phyloP scores from a whole-genome alignment of 176 grass and related monocot genomes.

The Alopecurus myosuroides region DNA sequence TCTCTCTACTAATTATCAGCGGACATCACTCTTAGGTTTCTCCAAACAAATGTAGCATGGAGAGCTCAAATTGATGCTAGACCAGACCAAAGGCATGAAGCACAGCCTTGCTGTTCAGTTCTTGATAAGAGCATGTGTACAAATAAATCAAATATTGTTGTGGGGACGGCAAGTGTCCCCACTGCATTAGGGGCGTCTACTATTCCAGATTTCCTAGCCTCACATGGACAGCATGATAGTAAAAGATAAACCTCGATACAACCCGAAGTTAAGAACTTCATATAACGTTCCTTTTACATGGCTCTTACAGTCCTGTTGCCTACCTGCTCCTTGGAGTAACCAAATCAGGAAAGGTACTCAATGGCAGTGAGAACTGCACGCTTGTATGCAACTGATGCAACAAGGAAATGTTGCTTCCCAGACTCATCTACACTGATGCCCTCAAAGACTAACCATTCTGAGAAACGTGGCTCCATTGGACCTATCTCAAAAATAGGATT shows the following conservation, averaged over 20 bases:
- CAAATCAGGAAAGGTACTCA: slow-evolving; percentile 80
- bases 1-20: background rate
- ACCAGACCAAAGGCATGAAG: background rate
- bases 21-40: background rate
- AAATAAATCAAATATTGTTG: slow-evolving; percentile 68
- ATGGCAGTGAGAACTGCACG: slow-evolving; percentile 82
- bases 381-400: slow-evolving; percentile 84
- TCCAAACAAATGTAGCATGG: background rate
- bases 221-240: slow-evolving; percentile 90
- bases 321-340: slow-evolving; percentile 99
- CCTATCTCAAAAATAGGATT: slow-evolving; percentile 96
- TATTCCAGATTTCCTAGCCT: slow-evolving; percentile 93
- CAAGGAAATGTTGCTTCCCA: slow-evolving; percentile 88
- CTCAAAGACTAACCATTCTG: slow-evolving; percentile 93
- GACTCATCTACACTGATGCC: slow-evolving; percentile 95
- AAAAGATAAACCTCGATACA: slow-evolving; percentile 75
- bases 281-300: background rate
- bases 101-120: background rate
- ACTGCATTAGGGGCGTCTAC: slow-evolving; percentile 87
- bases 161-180: slow-evolving; percentile 82
- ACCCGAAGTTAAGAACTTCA: slow-evolving; percentile 9
- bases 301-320: background rate
- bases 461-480: slow-evolving; percentile 85
- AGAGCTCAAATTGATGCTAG: background rate
- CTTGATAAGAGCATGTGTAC: background rate